Base-by-base conservation (phyloP, 2,329 filamentous ascomycete genomes). In the Scedosporium boydii region DNA sequence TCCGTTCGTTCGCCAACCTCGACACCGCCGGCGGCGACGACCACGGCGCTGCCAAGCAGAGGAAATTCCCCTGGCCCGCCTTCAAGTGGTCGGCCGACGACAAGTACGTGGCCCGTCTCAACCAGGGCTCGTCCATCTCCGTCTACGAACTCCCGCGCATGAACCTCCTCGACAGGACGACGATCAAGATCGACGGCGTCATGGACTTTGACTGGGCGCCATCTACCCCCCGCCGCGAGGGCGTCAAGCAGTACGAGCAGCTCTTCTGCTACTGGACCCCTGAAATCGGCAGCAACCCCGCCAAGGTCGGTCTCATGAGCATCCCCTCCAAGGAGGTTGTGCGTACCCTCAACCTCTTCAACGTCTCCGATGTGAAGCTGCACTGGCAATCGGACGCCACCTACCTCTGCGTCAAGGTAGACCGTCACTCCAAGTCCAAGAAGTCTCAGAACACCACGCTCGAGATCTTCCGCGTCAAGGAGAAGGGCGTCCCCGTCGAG, bases 1-100 rank as follows among this genome's bases (percentile, higher is more conserved):
- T 99, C 59, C 90, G 95, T 66, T 98, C 95, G 0, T 99, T 99
- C 73, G 87, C 91, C 66, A 96, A 93, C 68, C 84, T 96, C 66
- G 95, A 99, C 68, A 78, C 90, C 14, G 81, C 84, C 58, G 77
- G 78, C 44, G 77, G 75, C 59, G 87, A 87, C 62, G 81, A 80
- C 44, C 84, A 87, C 44, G 85, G 85, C 65, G 16, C 16, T 64
- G 83, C 85, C 34, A 78, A 84, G 67, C 77, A 77, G 12, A 91
- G 92, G 76, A 97, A 97, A 84, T 87, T 96, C 69, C 90, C 95
- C 72, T 99, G 95, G 95, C 95, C 95, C 26, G 93, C 93, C 2
- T 99, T 99, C 86, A 99, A 99, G 80, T 99, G 95, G 95, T 98
- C 95, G 34, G 82, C 95, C 3, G 95, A 99, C 72, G 92, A 97